phyloP scores from a whole-genome alignment of 2,329 filamentous ascomycete genomes.

The Colletotrichum sp. region DNA sequence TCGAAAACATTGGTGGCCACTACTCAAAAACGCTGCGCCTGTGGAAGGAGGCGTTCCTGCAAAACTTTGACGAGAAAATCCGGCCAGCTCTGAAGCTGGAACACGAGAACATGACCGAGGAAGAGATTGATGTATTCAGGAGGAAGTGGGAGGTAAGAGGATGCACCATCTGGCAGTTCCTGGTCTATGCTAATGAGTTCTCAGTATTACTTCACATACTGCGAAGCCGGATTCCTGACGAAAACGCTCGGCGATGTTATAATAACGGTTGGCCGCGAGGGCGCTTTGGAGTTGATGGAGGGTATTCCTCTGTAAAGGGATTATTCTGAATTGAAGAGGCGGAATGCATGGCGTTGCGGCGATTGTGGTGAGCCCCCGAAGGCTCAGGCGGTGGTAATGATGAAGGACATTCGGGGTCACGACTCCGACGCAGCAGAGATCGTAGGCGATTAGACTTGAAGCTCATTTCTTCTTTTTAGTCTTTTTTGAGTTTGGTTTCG shows the following conservation, averaged over 20 bases:
- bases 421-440: neutral
- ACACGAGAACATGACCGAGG: constrained; percentile 63
- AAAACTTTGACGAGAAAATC: constrained; percentile 66
- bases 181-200: constrained; percentile 14
- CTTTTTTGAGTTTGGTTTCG: constrained; percentile 43
- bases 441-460: neutral
- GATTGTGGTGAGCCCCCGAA: neutral
- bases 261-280: constrained; percentile 71
- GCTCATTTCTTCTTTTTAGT: constrained; percentile 46
- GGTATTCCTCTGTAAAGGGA: constrained; percentile 64
- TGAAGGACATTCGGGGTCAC: neutral
- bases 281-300: constrained; percentile 72
- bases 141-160: constrained; percentile 71
- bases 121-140: constrained; percentile 70
- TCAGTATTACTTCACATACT: constrained; percentile 78
- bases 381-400: neutral
- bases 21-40: constrained; percentile 72
- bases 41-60: constrained; percentile 71
- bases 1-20: constrained; percentile 78
- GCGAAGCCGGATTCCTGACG: constrained; percentile 74
- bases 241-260: constrained; percentile 78
- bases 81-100: constrained; percentile 63
- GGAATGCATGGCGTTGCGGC: neutral
- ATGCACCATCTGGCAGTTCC: neutral
- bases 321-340: neutral